Evolutionary conservation across 2,329 filamentous ascomycete species (phyloP).

Genomic region (Sporothrix schenckii): DNA sequence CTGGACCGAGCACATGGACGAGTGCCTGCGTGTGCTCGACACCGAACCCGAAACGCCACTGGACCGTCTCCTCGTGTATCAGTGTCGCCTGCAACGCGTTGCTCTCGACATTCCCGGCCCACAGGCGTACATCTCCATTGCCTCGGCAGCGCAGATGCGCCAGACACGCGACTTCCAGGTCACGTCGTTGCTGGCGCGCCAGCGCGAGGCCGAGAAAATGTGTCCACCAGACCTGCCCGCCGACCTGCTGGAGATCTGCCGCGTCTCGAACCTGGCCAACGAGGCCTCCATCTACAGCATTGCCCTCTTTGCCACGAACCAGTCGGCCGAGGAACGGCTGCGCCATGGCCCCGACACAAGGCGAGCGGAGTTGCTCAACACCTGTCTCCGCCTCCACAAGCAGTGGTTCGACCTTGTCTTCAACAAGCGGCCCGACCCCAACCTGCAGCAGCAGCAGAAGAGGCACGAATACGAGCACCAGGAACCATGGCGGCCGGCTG

Average conservation of each 20-base stretch:
- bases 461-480: too few species aligned
- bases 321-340: constrained; percentile 2
- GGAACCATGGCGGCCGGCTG: too few species aligned
- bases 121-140: not conserved
- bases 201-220: constrained; percentile 12
- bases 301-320: constrained; percentile 6
- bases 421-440: not conserved
- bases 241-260: constrained; percentile 22
- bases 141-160: constrained; percentile 20
- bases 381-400: constrained; percentile 25
- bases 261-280: constrained; percentile 17
- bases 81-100: constrained; percentile 31
- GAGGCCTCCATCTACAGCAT: constrained; percentile 27
- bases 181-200: constrained; percentile 3
- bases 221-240: not conserved
- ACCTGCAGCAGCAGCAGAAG: not conserved
- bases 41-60: constrained; percentile 25
- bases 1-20: constrained; percentile 63
- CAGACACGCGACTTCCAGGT: constrained; percentile 28
- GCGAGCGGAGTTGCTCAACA: constrained; percentile 14
- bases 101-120: constrained; percentile 9
- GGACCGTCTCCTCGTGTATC: constrained; percentile 30
- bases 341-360: constrained; percentile 21
- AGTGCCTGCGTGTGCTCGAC: constrained; percentile 53
- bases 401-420: constrained; percentile 26